Evolutionary conservation across 2,329 filamentous ascomycete genomes (phyloP).

Genomic region (Drechslera avenae): DNA sequence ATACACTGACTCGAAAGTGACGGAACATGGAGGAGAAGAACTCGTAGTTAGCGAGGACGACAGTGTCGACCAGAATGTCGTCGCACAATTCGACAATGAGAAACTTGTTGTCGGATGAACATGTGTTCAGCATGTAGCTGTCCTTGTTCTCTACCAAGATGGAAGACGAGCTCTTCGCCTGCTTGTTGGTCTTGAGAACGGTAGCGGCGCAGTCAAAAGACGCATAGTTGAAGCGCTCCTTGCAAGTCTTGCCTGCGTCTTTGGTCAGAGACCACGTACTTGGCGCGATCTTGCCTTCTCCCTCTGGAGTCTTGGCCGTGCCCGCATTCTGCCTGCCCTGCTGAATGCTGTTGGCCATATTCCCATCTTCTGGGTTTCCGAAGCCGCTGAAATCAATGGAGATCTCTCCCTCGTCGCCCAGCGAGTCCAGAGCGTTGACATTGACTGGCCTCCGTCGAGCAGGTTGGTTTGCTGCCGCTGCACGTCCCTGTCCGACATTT

Average conservation of each 20-base stretch:
- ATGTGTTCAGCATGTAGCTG: constrained; percentile 96
- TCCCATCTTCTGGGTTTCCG: constrained; percentile 47
- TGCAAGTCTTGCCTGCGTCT: constrained; percentile 95
- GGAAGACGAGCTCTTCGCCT: constrained; percentile 85
- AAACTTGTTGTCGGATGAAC: constrained; percentile 85
- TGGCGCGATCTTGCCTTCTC: constrained; percentile 38
- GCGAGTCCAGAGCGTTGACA: constrained; percentile 72
- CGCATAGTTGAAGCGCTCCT: constrained; percentile 95
- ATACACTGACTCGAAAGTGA: constrained; percentile 87
- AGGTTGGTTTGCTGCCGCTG: constrained; percentile 48
- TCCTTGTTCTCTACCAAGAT: constrained; percentile 97
- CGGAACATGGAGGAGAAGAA: constrained; percentile 98
- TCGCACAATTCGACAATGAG: constrained; percentile 93
- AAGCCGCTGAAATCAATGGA: constrained; percentile 72
- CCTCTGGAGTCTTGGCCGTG: constrained; percentile 25
- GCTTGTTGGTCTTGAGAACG: constrained; percentile 83
- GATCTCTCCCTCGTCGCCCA: constrained; percentile 90
- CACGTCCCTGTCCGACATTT: constrained; percentile 65
- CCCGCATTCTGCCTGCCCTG: constrained; percentile 21
- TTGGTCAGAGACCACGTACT: constrained; percentile 67
- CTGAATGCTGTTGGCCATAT: constrained; percentile 23
- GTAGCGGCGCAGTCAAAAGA: constrained; percentile 97
- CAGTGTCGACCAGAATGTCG: constrained; percentile 83
- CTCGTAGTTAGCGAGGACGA: constrained; percentile 98
- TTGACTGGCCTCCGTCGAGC: constrained; percentile 61